Evolutionary conservation across 306 rosid genomes (phyloP).

Genomic region (Nissolia schottii): DNA sequence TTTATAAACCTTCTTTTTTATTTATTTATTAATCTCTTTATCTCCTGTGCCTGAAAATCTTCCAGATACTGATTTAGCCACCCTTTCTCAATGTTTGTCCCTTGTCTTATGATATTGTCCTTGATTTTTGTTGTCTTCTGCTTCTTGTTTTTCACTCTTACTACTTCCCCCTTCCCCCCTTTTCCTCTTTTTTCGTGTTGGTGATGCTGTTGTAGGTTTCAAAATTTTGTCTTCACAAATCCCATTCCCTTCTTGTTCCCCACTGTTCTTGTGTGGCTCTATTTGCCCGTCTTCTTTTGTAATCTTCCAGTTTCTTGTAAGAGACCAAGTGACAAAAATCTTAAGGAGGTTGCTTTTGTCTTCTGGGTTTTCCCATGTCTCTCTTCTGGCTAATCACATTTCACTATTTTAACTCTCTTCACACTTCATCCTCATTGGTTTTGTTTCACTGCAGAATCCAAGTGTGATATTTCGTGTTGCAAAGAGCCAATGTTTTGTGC

Average conservation of each 20-base stretch:
- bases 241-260: conserved; percentile 11
- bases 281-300: conserved; percentile 35
- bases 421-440: conserved; percentile 43
- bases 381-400: conserved; percentile 27
- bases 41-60: conserved; percentile 12
- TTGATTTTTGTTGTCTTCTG: conserved; percentile 32
- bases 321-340: too few relatives aligned
- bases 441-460: conserved; percentile 33
- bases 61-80: conserved; percentile 16
- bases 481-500: too few relatives aligned
- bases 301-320: conserved; percentile 41
- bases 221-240: conserved; percentile 34
- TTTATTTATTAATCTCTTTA: too few relatives aligned
- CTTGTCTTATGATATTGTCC: conserved; percentile 26
- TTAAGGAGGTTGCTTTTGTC: conserved; percentile 51
- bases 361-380: conserved; percentile 57
- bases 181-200: not conserved
- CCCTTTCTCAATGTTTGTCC: conserved; percentile 23
- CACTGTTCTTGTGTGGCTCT: conserved; percentile 46
- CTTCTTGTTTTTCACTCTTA: conserved; percentile 19
- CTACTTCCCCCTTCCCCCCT: too few relatives aligned
- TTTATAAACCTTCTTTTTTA: not conserved
- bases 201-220: conserved; percentile 27
- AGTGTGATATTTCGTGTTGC: conserved; percentile 27
- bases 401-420: conserved; percentile 7